Conservation (phyloP, 2,329 filamentous ascomycete genomes). For the Penicillium expansum region DNA sequence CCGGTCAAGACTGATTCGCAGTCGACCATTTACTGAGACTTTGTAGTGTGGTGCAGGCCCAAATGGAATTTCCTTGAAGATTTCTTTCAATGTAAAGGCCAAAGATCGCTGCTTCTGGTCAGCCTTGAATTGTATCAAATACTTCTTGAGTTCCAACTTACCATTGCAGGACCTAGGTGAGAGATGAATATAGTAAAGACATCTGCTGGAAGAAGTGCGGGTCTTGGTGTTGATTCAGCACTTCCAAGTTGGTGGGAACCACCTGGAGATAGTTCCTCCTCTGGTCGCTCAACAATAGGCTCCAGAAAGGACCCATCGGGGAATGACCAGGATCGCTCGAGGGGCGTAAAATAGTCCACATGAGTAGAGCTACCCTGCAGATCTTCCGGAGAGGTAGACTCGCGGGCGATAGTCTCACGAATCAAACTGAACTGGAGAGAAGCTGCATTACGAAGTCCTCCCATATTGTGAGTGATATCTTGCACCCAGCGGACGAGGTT, state of each 20-base stretch:
- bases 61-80: slow-evolving; percentile 84
- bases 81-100: slow-evolving; percentile 85
- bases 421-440: slow-evolving; percentile 84
- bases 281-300: slow-evolving; percentile 62
- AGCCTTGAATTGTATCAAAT: background rate
- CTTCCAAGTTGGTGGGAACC: slow-evolving; percentile 9
- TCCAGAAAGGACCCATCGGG: slow-evolving; percentile 52
- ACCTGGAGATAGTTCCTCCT: slow-evolving; percentile 47
- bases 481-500: slow-evolving; percentile 81
- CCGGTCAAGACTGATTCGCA: slow-evolving; percentile 74
- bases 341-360: slow-evolving; percentile 17
- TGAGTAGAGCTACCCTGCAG: slow-evolving; percentile 17
- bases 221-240: slow-evolving; percentile 11
- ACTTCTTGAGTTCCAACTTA: slow-evolving; percentile 26
- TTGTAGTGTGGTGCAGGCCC: slow-evolving; percentile 63
- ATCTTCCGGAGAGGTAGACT: slow-evolving; percentile 18
- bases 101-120: slow-evolving; percentile 65
- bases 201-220: slow-evolving; percentile 60
- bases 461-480: slow-evolving; percentile 80
- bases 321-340: slow-evolving; percentile 34
- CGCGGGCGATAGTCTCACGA: slow-evolving; percentile 53
- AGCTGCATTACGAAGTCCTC: slow-evolving; percentile 84
- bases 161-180: slow-evolving; percentile 85
- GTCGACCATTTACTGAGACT: slow-evolving; percentile 74
- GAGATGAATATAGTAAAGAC: slow-evolving; percentile 91